phyloP scores from a whole-genome alignment of 768 basidiomycete species.

The Russula olivacea region DNA sequence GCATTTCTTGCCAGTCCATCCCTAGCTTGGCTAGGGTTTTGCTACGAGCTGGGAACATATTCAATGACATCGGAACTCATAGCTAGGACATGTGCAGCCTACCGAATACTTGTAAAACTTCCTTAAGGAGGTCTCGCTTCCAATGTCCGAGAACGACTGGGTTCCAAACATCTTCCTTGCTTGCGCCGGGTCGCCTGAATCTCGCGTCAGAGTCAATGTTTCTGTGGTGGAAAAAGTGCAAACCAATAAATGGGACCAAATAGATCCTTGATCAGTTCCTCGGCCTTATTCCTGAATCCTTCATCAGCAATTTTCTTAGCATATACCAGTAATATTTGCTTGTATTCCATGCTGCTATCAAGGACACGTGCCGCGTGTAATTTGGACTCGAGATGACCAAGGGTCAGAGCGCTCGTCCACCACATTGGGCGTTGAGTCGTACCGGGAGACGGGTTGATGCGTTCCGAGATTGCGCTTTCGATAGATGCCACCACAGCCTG shows the following conservation, averaged over 20 bases:
- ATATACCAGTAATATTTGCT: slow-evolving; percentile 65
- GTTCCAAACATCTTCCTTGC: slow-evolving; percentile 57
- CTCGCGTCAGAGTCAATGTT: slow-evolving; percentile 3
- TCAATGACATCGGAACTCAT: neutral
- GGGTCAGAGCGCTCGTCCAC: slow-evolving; percentile 78
- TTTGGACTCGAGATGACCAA: slow-evolving; percentile 84
- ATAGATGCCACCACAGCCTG: slow-evolving; percentile 24
- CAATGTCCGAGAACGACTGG: slow-evolving; percentile 61
- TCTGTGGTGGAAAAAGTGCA: slow-evolving; percentile 30
- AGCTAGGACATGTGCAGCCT: neutral
- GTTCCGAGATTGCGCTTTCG: slow-evolving; percentile 31
- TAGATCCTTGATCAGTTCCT: slow-evolving; percentile 86
- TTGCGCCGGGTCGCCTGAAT: slow-evolving; percentile 58
- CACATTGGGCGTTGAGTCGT: slow-evolving; percentile 51
- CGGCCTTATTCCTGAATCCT: slow-evolving; percentile 80
- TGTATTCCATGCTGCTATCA: slow-evolving; percentile 84
- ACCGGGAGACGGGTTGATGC: slow-evolving; percentile 22
- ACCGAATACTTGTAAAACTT: slow-evolving; percentile 79
- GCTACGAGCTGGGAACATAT: slow-evolving; percentile 49
- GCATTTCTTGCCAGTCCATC: slow-evolving; percentile 73
- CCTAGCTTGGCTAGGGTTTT: slow-evolving; percentile 71
- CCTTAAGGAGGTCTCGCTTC: slow-evolving; percentile 79
- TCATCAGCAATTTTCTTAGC: slow-evolving; percentile 85
- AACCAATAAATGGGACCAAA: slow-evolving; percentile 89
- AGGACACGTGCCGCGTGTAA: slow-evolving; percentile 67